These are phyloP conservation scores for Dendrobium chrysotoxum DNA, from an alignment of 106 monocot genomes.

Conservation along the genomic window DNA sequence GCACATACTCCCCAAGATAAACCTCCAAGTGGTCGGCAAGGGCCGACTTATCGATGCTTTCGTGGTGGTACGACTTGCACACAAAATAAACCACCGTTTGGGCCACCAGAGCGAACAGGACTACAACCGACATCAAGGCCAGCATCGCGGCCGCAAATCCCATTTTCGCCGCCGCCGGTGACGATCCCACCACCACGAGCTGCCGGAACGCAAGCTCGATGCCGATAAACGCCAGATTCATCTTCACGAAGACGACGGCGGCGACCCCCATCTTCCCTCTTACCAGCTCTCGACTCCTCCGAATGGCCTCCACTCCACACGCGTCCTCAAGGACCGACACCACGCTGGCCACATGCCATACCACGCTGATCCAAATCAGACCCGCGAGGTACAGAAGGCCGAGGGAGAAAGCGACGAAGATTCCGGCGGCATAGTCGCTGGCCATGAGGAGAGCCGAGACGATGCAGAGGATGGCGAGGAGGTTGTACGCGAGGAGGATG, in stretches of 20 bases:
- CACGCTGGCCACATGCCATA: conserved; percentile 67
- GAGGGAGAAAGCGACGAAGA: conserved; percentile 4
- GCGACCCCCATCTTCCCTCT: conserved; percentile 53
- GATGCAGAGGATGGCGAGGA: conserved; percentile 6
- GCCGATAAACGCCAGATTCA: conserved; percentile 35
- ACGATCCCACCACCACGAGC: conserved; percentile 30
- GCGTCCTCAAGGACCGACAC: conserved; percentile 56
- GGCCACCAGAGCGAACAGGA: conserved; percentile 53
- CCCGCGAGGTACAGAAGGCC: conserved; percentile 26
- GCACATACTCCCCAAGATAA: conserved; percentile 76
- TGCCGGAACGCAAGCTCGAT: conserved; percentile 48
- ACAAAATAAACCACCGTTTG: conserved; percentile 89
- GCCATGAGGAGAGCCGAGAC: conserved; percentile 16
- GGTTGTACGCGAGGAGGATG: conserved; percentile 39
- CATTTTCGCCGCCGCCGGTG: conserved; percentile 7
- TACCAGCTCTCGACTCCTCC: conserved; percentile 33
- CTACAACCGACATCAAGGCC: conserved; percentile 20
- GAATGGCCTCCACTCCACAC: conserved; percentile 45
- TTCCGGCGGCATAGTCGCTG: conserved; percentile 3
- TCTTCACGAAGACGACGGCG: conserved; percentile 36
- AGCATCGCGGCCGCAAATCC: conserved; percentile 22
- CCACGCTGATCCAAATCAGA: conserved; percentile 44
- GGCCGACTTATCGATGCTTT: conserved; percentile 80
- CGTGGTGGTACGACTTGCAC: conserved; percentile 88
- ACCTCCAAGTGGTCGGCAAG: conserved; percentile 81